Conservation (phyloP, 1,284 basidiomycete species). For the Phlebopus sp. region DNA sequence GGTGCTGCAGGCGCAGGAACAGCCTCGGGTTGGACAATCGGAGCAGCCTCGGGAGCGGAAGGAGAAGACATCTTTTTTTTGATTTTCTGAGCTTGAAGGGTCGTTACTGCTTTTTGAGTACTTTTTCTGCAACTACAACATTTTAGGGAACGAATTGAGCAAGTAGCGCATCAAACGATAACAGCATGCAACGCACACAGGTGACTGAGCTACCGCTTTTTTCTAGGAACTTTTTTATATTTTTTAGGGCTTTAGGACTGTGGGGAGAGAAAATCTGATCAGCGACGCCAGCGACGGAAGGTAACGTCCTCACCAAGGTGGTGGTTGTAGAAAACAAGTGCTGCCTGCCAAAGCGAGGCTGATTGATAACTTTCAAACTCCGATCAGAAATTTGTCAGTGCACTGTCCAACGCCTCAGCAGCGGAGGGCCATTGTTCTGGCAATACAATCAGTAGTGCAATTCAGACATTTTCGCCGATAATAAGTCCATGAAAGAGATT, state of each 20-base stretch:
- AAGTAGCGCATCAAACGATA: slow-evolving; percentile 17
- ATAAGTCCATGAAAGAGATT: slow-evolving; percentile 2
- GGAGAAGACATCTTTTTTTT: slow-evolving; percentile 61
- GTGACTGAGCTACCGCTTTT: slow-evolving; percentile 73
- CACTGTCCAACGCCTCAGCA: not conserved
- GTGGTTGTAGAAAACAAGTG: slow-evolving; percentile 35
- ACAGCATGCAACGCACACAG: slow-evolving; percentile 37
- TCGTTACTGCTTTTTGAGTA: slow-evolving; percentile 83
- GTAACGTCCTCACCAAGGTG: slow-evolving; percentile 28
- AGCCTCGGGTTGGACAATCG: slow-evolving; percentile 36
- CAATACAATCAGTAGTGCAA: too few species aligned
- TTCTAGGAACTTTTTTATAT: slow-evolving; percentile 54
- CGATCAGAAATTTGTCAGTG: slow-evolving; percentile 18
- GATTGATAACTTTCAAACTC: slow-evolving; percentile 35
- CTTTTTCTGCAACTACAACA: slow-evolving; percentile 65
- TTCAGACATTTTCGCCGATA: too few species aligned
- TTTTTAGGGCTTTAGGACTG: slow-evolving; percentile 45
- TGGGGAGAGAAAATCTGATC: slow-evolving; percentile 21
- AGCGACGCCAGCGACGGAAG: slow-evolving; percentile 12
- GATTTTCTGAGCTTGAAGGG: slow-evolving; percentile 49
- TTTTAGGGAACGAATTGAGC: slow-evolving; percentile 17
- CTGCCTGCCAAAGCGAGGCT: slow-evolving; percentile 17
- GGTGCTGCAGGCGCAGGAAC: slow-evolving; percentile 38
- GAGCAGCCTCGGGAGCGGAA: slow-evolving; percentile 41
- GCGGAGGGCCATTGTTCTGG: too few species aligned